These are phyloP conservation scores for Neocatenulostroma microsporum DNA, from an alignment of 2,329 filamentous ascomycete genomes.

Conservation along the genomic window DNA sequence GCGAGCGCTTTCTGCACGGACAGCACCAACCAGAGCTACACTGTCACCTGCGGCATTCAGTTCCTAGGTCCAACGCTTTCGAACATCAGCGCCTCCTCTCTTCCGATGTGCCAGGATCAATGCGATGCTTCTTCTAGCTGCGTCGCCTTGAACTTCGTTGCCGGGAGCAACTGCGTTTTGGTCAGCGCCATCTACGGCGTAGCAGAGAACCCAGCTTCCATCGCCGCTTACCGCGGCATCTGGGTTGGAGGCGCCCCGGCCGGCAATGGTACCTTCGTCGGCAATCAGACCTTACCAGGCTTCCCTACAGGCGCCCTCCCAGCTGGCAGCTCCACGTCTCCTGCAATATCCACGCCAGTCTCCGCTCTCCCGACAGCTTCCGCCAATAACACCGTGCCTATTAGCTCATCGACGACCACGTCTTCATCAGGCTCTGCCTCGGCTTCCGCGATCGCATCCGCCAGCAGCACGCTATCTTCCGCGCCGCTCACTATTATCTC, in stretches of 20 bases:
- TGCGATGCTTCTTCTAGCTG: not conserved
- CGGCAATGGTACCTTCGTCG: not conserved
- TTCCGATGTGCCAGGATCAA: not conserved
- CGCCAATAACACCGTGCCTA: too few relatives aligned
- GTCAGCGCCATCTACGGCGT: slow-evolving; percentile 5
- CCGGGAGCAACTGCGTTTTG: not conserved
- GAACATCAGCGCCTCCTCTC: slow-evolving; percentile 4
- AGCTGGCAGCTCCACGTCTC: not conserved
- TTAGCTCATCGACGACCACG: too few relatives aligned
- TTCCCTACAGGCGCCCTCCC: slow-evolving; percentile 6
- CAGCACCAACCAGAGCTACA: slow-evolving; percentile 1
- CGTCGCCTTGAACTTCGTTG: slow-evolving; percentile 3
- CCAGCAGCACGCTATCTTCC: too few relatives aligned
- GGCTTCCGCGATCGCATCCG: too few relatives aligned
- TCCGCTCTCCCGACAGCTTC: too few relatives aligned
- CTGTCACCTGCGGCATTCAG: slow-evolving; percentile 2
- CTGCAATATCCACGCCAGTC: too few relatives aligned
- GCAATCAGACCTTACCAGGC: slow-evolving; percentile 1
- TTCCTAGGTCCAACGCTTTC: slow-evolving; percentile 1
- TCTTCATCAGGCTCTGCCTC: too few relatives aligned
- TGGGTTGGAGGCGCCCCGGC: slow-evolving; percentile 3
- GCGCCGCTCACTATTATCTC: too few relatives aligned
- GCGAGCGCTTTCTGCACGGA: slow-evolving; percentile 5
- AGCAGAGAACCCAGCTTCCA: not conserved
- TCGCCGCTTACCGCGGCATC: slow-evolving; percentile 4